These are phyloP conservation scores for Colletotrichum sp. DNA, from an alignment of 2,329 filamentous ascomycete species.

Conservation along the genomic window DNA sequence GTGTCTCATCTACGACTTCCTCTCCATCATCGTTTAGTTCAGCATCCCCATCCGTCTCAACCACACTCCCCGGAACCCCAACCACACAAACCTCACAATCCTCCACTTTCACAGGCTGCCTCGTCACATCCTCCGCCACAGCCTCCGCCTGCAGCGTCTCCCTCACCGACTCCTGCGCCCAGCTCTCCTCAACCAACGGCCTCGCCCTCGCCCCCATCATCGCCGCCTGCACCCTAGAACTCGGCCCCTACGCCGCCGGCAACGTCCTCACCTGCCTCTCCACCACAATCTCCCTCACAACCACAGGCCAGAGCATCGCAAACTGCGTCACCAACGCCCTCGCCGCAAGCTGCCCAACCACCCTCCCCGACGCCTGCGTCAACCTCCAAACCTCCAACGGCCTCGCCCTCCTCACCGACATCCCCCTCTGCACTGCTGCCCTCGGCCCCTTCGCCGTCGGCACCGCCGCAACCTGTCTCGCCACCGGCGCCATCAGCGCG, in stretches of 20 bases:
- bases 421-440: neutral
- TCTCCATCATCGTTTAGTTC: neutral
- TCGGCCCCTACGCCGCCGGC: constrained; percentile 10
- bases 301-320: neutral
- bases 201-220: constrained; percentile 13
- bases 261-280: constrained; percentile 6
- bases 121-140: neutral
- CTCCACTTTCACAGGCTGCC: neutral
- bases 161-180: constrained; percentile 16
- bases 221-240: constrained; percentile 15
- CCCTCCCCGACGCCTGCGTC: neutral
- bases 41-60: neutral
- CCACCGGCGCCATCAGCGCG: neutral
- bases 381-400: neutral
- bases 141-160: neutral
- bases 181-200: neutral
- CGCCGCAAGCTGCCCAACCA: neutral
- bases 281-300: neutral
- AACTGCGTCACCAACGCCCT: neutral
- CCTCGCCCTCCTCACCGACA: neutral
- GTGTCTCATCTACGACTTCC: neutral
- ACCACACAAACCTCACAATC: neutral
- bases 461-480: neutral
- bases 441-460: neutral
- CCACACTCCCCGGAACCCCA: neutral